Conservation (phyloP, 2,329 filamentous ascomycete genomes). For the Penicillium brevicompactum region DNA sequence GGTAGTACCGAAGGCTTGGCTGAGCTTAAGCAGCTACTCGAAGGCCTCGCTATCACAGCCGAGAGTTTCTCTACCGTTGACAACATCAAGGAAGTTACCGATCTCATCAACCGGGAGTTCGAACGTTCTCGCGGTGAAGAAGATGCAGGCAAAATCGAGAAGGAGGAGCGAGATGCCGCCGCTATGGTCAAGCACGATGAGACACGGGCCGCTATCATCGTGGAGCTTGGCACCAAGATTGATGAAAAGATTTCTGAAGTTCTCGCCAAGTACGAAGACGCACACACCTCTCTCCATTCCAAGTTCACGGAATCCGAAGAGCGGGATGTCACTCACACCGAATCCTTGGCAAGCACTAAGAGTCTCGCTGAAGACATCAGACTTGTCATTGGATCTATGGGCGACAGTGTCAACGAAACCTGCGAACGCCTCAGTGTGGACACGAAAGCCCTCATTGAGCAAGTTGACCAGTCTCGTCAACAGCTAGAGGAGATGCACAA, state of each 20-base stretch:
- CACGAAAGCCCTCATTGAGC: conserved; percentile 80
- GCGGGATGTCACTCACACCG: conserved; percentile 71
- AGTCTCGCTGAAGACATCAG: conserved; percentile 84
- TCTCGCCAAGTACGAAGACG: conserved; percentile 84
- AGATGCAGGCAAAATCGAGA: conserved; percentile 77
- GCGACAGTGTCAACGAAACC: conserved; percentile 76
- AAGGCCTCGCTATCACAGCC: conserved; percentile 66
- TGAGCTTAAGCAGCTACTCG: conserved; percentile 60
- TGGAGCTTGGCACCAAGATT: conserved; percentile 58
- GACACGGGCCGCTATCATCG: conserved; percentile 56
- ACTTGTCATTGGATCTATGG: conserved; percentile 80
- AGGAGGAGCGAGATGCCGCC: conserved; percentile 61
- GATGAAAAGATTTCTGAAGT: conserved; percentile 81
- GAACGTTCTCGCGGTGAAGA: conserved; percentile 82
- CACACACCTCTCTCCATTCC: conserved; percentile 72
- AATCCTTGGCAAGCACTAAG: conserved; percentile 74
- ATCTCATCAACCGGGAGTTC: conserved; percentile 80
- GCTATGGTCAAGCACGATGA: conserved; percentile 63
- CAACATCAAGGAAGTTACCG: conserved; percentile 72
- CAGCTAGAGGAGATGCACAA: conserved; percentile 74
- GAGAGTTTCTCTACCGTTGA: conserved; percentile 51
- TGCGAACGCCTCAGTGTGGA: conserved; percentile 86
- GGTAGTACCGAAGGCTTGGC: conserved; percentile 70
- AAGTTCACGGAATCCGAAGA: conserved; percentile 73
- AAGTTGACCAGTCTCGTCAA: conserved; percentile 75